Evolutionary conservation across 192 early-diverging fungal genomes (phyloP).

Genomic region (Mortierella hygrophila): DNA sequence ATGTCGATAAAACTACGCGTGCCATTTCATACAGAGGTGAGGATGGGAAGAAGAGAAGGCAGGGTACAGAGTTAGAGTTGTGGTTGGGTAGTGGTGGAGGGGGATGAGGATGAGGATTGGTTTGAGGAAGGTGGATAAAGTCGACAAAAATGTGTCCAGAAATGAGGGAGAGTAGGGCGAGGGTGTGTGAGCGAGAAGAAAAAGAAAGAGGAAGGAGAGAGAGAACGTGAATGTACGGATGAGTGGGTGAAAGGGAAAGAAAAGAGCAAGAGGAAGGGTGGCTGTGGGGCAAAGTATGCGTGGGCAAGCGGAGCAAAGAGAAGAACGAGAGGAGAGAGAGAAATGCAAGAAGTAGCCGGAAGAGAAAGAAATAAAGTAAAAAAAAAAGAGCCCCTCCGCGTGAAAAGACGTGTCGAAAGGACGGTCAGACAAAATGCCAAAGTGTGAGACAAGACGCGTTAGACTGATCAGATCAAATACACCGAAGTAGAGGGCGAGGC

Average conservation of each 20-base stretch:
- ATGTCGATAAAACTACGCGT: background rate
- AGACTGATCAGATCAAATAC: background rate
- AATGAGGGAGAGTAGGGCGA: background rate
- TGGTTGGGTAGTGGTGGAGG: background rate
- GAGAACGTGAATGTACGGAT: background rate
- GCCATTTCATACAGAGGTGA: background rate
- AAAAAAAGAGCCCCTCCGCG: conserved; percentile 1
- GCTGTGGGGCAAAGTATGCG: background rate
- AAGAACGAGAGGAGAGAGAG: conserved; percentile 5
- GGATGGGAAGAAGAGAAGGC: background rate
- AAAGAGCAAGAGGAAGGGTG: background rate
- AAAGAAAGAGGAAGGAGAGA: too few relatives aligned
- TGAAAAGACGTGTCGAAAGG: background rate
- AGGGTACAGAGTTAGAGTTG: background rate
- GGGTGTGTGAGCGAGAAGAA: background rate
- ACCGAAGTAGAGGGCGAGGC: background rate
- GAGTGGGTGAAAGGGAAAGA: background rate
- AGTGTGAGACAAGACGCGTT: background rate
- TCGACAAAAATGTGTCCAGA: too few relatives aligned
- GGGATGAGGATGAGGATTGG: background rate
- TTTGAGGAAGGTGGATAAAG: background rate
- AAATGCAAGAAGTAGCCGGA: background rate
- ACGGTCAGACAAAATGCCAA: too few relatives aligned
- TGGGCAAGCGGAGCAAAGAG: background rate
- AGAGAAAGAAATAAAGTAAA: background rate